Conservation (phyloP, 148 eudicot genomes). For the Selenicereus undatus region DNA sequence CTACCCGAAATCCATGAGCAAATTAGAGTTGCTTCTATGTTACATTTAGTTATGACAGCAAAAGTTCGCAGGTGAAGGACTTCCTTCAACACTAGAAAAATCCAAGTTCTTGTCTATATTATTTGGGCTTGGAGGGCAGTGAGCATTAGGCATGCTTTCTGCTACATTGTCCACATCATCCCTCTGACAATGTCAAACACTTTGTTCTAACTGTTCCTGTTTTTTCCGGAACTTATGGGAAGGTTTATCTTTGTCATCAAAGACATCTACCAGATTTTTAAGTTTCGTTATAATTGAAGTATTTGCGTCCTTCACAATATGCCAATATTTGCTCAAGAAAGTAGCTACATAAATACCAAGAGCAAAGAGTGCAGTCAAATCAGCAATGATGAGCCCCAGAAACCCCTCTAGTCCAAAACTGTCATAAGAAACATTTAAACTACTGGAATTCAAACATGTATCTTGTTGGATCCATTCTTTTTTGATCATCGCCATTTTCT, state of each 20-base stretch:
- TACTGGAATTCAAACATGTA: constrained; percentile 9
- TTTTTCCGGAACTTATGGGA: constrained; percentile 24
- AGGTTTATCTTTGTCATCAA: constrained; percentile 23
- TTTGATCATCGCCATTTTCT: constrained; percentile 17
- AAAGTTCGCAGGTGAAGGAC: background rate
- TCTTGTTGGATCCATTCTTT: constrained; percentile 20
- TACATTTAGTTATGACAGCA: background rate
- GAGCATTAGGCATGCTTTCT: constrained; percentile 15
- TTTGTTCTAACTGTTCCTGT: constrained; percentile 5
- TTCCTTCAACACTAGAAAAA: background rate
- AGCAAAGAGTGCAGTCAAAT: constrained; percentile 18
- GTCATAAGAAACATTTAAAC: background rate
- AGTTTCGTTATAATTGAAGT: constrained; percentile 13
- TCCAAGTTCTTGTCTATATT: background rate
- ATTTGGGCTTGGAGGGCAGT: constrained; percentile 16
- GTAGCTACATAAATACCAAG: constrained; percentile 2
- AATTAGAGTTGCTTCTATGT: too few species aligned
- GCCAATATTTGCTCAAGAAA: constrained; percentile 22
- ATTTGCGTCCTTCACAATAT: constrained; percentile 3
- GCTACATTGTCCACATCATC: background rate
- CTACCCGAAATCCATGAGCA: background rate
- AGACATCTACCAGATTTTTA: constrained; percentile 4
- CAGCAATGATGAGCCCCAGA: constrained; percentile 32
- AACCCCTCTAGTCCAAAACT: constrained; percentile 31
- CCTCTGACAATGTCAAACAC: background rate